Conservation (phyloP, 2,329 filamentous ascomycete species). For the Hymenoscyphus occultus region DNA sequence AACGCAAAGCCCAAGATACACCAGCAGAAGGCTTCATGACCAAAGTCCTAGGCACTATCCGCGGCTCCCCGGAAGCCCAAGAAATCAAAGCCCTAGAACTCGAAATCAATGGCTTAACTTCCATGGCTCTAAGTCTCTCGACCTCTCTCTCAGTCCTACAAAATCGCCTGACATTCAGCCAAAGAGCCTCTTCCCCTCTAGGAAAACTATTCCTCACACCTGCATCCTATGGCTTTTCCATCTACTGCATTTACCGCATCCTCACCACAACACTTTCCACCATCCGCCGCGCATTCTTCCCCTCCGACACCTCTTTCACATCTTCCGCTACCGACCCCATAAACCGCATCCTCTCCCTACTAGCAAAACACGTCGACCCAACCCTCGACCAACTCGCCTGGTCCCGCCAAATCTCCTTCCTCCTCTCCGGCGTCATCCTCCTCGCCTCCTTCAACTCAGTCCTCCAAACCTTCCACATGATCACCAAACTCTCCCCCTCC, state of each 20-base stretch:
- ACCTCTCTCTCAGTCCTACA: slow-evolving; percentile 63
- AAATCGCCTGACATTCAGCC: slow-evolving; percentile 59
- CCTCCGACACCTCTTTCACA: slow-evolving; percentile 40
- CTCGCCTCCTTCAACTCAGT: slow-evolving; percentile 77
- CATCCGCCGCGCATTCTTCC: slow-evolving; percentile 50
- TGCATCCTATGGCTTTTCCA: slow-evolving; percentile 65
- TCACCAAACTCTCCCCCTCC: slow-evolving; percentile 71
- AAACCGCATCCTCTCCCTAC: slow-evolving; percentile 74
- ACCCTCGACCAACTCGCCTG: slow-evolving; percentile 78
- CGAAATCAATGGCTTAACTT: slow-evolving; percentile 75
- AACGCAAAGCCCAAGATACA: slow-evolving; percentile 56
- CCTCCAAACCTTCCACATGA: slow-evolving; percentile 80
- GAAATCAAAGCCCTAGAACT: slow-evolving; percentile 64
- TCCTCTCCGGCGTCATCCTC: slow-evolving; percentile 79
- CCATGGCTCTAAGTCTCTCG: slow-evolving; percentile 71
- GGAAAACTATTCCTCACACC: slow-evolving; percentile 62
- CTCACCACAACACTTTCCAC: slow-evolving; percentile 67
- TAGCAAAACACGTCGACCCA: slow-evolving; percentile 82
- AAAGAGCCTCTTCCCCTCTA: slow-evolving; percentile 62
- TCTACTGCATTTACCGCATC: slow-evolving; percentile 85
- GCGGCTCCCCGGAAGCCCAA: slow-evolving; percentile 56
- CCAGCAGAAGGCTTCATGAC: slow-evolving; percentile 60
- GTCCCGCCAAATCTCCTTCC: slow-evolving; percentile 81
- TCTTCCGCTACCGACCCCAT: slow-evolving; percentile 76
- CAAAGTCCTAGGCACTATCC: slow-evolving; percentile 69